A percentile compares a stretch with the other conserved stretches of the same genome.
Evolutionary conservation across 2,329 filamentous ascomycete genomes (phyloP).

Genomic region (Phialocephala sp.): DNA sequence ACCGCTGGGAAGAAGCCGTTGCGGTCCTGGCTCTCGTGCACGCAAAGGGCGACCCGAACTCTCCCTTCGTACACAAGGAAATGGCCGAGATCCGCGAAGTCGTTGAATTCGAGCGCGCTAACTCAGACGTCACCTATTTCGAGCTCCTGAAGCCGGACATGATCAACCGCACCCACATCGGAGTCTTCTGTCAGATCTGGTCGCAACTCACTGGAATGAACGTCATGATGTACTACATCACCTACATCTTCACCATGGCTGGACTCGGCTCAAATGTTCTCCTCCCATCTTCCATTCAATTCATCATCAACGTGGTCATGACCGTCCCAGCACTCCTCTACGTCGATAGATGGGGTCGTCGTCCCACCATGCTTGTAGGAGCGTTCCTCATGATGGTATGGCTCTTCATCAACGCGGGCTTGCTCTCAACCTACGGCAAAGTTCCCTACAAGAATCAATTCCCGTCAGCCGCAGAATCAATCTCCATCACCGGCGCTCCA

Average conservation of each 20-base stretch:
- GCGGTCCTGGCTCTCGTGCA: slow-evolving; percentile 53
- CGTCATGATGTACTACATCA: slow-evolving; percentile 65
- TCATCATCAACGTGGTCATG: slow-evolving; percentile 81
- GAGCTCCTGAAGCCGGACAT: slow-evolving; percentile 77
- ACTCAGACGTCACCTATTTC: slow-evolving; percentile 71
- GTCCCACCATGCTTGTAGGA: slow-evolving; percentile 68
- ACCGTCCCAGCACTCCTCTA: slow-evolving; percentile 77
- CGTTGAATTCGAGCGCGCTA: slow-evolving; percentile 76
- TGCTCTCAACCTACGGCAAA: slow-evolving; percentile 51
- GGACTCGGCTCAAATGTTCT: slow-evolving; percentile 66
- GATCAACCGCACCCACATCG: slow-evolving; percentile 75
- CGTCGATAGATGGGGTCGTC: slow-evolving; percentile 79
- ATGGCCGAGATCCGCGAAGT: slow-evolving; percentile 75
- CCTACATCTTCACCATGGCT: slow-evolving; percentile 74
- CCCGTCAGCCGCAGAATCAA: slow-evolving; percentile 50
- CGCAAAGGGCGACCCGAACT: slow-evolving; percentile 66
- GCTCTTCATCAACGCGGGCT: slow-evolving; percentile 53
- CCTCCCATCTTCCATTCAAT: slow-evolving; percentile 72
- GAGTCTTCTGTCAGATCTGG: slow-evolving; percentile 78
- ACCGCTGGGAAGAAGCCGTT: slow-evolving; percentile 65
- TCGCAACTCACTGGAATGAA: slow-evolving; percentile 80
- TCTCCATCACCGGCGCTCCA: slow-evolving; percentile 53
- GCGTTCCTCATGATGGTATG: slow-evolving; percentile 44
- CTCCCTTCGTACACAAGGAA: slow-evolving; percentile 70
- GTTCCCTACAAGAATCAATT: slow-evolving; percentile 45